Percentiles rank a stretch among this genome's conserved stretches.
Evolutionary conservation across 2,329 filamentous ascomycete genomes (phyloP).

Genomic region (Plectosphaerella cucumerina): DNA sequence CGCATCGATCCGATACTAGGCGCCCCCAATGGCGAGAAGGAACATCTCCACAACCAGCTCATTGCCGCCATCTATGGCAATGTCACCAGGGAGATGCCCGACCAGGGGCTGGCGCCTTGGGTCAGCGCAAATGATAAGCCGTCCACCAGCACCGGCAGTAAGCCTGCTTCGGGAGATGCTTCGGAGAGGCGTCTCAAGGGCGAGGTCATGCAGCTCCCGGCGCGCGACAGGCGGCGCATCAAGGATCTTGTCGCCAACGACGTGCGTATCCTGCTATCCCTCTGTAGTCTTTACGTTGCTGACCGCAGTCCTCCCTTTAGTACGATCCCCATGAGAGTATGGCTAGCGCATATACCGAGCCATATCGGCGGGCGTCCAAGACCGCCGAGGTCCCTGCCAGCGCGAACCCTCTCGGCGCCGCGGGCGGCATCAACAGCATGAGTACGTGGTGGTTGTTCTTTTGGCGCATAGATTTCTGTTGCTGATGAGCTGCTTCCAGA

Average conservation of each 20-base stretch:
- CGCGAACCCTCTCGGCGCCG: slow-evolving; percentile 48
- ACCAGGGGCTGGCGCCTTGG: slow-evolving; percentile 64
- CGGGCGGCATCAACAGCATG: slow-evolving; percentile 61
- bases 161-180: slow-evolving; percentile 62
- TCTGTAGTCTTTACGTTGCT: not conserved
- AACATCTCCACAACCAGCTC: slow-evolving; percentile 65
- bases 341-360: slow-evolving; percentile 47
- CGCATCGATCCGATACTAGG: slow-evolving; percentile 57
- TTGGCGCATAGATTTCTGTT: not conserved
- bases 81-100: slow-evolving; percentile 65
- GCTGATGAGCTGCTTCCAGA: slow-evolving; percentile 34
- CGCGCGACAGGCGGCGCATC: slow-evolving; percentile 60
- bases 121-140: slow-evolving; percentile 70
- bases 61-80: slow-evolving; percentile 64
- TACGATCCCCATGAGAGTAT: slow-evolving; percentile 53
- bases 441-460: slow-evolving; percentile 60
- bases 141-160: slow-evolving; percentile 49
- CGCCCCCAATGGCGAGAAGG: slow-evolving; percentile 53
- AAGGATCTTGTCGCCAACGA: slow-evolving; percentile 62
- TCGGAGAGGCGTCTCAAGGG: slow-evolving; percentile 62
- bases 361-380: slow-evolving; percentile 39
- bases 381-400: slow-evolving; percentile 61
- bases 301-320: slow-evolving; percentile 26
- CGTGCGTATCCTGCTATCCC: slow-evolving; percentile 32
- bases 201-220: slow-evolving; percentile 68